Evolutionary conservation across 768 basidiomycete species (phyloP), one percentile per base, ranked within the genome.

Genomic region (Boletus insuetus): DNA sequence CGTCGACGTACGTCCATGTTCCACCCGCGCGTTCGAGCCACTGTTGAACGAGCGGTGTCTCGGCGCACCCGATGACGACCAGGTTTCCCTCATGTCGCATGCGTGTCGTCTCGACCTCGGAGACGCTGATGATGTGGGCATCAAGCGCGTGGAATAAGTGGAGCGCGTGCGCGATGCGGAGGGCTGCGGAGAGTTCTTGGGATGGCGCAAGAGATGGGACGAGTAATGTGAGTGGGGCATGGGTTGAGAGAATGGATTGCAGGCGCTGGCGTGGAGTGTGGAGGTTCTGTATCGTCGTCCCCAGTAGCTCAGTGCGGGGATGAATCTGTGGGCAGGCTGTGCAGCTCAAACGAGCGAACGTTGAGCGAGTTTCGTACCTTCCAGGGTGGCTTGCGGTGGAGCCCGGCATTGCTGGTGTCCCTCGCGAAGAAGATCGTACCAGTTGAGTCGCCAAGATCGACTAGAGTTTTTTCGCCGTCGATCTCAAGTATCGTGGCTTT

Each of bases 101-200:
- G 8, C 7, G 48, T 8, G 46, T 11, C 11, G 1, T 75, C 78
- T 58, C 60, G 58, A 59, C 20, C 38, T 71, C 69, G 40, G 47
- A 12, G 46, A 60, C 78, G 79, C 34, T 66, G 58, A 47, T 84
- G 42, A 95, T 83, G 46, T 83, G 79, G 0, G 82, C 68, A 57
- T 93, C 91, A 20, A 94, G 67, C 54, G 81, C 78, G 64, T 91
- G 87, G 69, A 87, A 91, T 0, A 82, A 63, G 32, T 82, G 71
- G 17, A 94, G 72, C 56, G 83, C 80, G 64, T 91, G 83, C 3
- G 86, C 83, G 22, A 94, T 71, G 13, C 92, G 78, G 12, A 79
- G 66, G 3, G 89, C 91, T 3, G 84, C 69, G 0, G 81, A 82
- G 10, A 81, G 63, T 31, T 79, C 77, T n/a, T 66, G 63, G 9